These are phyloP conservation scores for Trichoderma sp. DNA, from an alignment of 2,329 filamentous ascomycete species.

Conservation along the genomic window DNA sequence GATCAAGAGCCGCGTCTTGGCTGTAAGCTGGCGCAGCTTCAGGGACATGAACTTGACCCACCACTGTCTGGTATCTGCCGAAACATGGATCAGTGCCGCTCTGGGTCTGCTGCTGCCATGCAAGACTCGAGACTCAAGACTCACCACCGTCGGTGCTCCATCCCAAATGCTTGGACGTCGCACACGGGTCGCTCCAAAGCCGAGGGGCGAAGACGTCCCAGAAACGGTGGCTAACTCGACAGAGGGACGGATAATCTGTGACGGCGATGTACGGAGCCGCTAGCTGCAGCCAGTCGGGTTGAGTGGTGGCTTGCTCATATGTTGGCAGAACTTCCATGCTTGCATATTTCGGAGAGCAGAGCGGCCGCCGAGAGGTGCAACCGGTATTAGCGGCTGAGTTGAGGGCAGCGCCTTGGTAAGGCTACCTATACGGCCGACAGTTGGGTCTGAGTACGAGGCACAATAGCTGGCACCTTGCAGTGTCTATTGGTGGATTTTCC, in stretches of 20 bases:
- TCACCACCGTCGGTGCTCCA: constrained; percentile 46
- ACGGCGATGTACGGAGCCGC: constrained; percentile 44
- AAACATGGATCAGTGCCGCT: not conserved
- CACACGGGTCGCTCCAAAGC: constrained; percentile 51
- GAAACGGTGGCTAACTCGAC: constrained; percentile 47
- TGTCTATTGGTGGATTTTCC: not conserved
- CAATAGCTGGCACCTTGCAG: not conserved
- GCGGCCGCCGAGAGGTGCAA: not conserved
- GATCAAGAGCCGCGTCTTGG: constrained; percentile 42
- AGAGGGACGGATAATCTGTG: constrained; percentile 44
- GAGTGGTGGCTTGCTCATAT: constrained; percentile 49
- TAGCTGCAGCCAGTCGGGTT: constrained; percentile 48
- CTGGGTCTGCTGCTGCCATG: not conserved
- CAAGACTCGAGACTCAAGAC: constrained; percentile 22
- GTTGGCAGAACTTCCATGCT: constrained; percentile 43
- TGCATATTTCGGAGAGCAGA: constrained; percentile 24
- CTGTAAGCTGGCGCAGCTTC: constrained; percentile 35
- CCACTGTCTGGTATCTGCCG: constrained; percentile 46
- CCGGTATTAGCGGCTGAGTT: too few species aligned
- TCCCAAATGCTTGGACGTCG: constrained; percentile 37
- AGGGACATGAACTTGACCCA: constrained; percentile 45
- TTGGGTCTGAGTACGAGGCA: too few species aligned
- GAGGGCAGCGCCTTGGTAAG: not conserved
- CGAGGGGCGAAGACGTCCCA: constrained; percentile 48
- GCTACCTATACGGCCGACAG: not conserved